phyloP scores from a whole-genome alignment of 352 stramenopile genomes.

The Plasmopara halstedii region DNA sequence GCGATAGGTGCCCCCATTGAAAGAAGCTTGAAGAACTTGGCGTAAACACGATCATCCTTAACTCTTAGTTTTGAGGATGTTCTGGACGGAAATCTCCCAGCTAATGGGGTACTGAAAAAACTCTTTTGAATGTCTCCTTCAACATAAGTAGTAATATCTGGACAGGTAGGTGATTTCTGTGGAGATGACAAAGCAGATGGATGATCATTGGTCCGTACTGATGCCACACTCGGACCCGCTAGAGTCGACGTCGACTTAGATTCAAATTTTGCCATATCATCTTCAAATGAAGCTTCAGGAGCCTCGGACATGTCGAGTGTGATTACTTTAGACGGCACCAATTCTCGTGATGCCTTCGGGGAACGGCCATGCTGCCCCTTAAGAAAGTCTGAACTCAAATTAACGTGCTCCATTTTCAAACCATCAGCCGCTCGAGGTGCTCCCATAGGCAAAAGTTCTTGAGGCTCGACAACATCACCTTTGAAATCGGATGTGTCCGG shows the following conservation, averaged over 20 bases:
- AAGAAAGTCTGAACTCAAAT: conserved; percentile 52
- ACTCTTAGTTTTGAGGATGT: conserved; percentile 14
- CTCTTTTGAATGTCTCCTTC: not conserved
- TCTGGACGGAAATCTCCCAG: not conserved
- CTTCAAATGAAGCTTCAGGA: conserved; percentile 43
- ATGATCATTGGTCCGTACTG: too few relatives aligned
- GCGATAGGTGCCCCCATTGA: conserved; percentile 47
- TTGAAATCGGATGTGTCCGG: conserved; percentile 4
- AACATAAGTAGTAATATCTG: too few relatives aligned
- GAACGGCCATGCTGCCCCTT: conserved; percentile 39
- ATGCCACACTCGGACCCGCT: too few relatives aligned
- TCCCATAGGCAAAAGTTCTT: conserved; percentile 88
- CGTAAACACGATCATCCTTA: conserved; percentile 49
- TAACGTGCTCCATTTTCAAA: conserved; percentile 72
- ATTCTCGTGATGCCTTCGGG: conserved; percentile 15
- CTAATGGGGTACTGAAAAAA: not conserved
- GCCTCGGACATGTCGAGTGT: conserved; percentile 31
- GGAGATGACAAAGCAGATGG: too few relatives aligned
- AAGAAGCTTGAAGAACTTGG: conserved; percentile 63
- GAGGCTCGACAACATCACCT: conserved; percentile 73
- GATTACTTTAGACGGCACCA: not conserved
- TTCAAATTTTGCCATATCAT: conserved; percentile 52
- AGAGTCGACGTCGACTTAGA: too few relatives aligned
- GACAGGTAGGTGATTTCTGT: too few relatives aligned
- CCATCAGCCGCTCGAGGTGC: conserved; percentile 72